Base-by-base conservation (phyloP, 495 filamentous ascomycete species). In the Penicillium flavigenum region DNA sequence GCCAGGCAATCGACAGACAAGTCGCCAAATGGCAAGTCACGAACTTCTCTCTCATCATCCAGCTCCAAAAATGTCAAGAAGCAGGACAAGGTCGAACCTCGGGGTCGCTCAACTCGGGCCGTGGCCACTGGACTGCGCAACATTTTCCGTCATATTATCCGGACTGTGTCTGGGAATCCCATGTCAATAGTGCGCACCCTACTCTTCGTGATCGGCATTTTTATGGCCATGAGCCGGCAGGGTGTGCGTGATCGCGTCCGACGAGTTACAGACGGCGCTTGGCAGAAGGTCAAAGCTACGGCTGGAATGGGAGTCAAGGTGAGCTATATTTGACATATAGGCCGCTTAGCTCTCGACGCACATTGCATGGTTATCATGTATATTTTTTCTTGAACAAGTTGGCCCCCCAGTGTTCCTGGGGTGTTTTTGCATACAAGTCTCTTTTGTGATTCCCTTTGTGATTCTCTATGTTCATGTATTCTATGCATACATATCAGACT, bases 221-320 rank as follows among this genome's bases (percentile, higher is more conserved):
- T 96, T 43, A 72, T 91, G 63, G 83, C 93, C 60, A 78, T 96
- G 52, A 86, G 88, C 68, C 79, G 88, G 61, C 82, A 82, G 63
- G 85, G 86, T 62, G 75, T 96, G 10, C 82, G 91, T 34, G 88
- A 96, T 54, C 83, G 88, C 55, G 67, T 97, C 27, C 76, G 83
- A 57, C 79, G 84, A 56, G 77, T 90, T 32, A 67, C 92, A 42
- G 82, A 81, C 49, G 70, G 79, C 29, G 83, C 85, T 22, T 97
- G 92, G 94, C 81, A 84, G 31, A 98, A 96, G 73, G 76, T 97
- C 8, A 85, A 79, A 59, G 79, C 83, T 36, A 98, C 94, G 0
- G 86, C 93, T 16, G 92, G 93, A 0, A 97, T 98, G 93, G 94
- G 95, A 1, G 89, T 96, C 50, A 98, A 97, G 76, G 92, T 98